These are phyloP conservation scores for Aphanocladium album DNA, from an alignment of 2,329 filamentous ascomycete genomes.

Conservation along the genomic window DNA sequence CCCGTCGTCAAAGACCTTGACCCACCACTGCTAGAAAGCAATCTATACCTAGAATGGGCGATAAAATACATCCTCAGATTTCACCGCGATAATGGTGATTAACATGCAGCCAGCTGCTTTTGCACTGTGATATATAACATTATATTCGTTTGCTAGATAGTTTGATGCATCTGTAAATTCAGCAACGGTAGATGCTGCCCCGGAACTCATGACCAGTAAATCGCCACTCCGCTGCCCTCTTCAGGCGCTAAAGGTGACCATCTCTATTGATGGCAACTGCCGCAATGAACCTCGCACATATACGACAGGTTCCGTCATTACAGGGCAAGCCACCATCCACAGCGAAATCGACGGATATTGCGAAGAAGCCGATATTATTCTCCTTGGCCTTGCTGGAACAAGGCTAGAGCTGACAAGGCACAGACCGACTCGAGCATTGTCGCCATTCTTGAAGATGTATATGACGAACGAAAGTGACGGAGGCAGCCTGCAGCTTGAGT, in stretches of 20 bases:
- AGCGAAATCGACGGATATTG: not conserved
- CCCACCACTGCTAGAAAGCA: not conserved
- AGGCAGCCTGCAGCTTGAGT: not conserved
- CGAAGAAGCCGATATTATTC: slow-evolving; percentile 5
- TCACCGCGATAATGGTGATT: not conserved
- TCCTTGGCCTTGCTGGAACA: slow-evolving; percentile 3
- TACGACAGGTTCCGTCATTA: slow-evolving; percentile 1
- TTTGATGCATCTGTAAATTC: no score
- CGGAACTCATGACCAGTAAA: not conserved
- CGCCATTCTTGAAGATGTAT: slow-evolving; percentile 7
- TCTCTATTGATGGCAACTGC: not conserved
- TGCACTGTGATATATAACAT: no score
- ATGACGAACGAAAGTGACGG: not conserved
- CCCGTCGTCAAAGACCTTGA: not conserved
- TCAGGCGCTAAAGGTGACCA: not conserved
- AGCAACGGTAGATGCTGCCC: not conserved
- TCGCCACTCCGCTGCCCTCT: not conserved
- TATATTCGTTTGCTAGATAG: no score
- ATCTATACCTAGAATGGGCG: not conserved
- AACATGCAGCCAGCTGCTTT: not conserved
- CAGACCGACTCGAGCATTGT: slow-evolving; percentile 1
- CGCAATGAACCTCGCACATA: not conserved
- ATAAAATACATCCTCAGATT: not conserved
- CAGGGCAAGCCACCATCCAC: not conserved
- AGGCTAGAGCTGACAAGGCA: slow-evolving; percentile 3